Evolutionary conservation across 202 grass and related monocot species (phyloP).

Genomic region (Panicum hallii): DNA sequence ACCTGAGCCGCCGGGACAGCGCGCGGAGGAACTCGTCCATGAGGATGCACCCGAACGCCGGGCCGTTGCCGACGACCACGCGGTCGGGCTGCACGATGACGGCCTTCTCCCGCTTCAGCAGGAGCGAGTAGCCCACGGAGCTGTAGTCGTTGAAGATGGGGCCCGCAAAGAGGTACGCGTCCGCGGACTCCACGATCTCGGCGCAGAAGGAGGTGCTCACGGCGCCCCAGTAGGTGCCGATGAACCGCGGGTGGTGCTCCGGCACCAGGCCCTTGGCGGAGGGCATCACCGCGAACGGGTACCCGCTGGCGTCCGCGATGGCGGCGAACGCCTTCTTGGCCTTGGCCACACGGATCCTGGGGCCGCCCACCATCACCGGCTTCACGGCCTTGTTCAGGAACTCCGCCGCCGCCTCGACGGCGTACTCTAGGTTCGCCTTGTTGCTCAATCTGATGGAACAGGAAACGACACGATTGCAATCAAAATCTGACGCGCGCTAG

Average conservation of each 20-base stretch:
- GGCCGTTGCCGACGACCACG: constrained; percentile 53
- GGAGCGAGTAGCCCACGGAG: constrained; percentile 64
- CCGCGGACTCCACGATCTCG: constrained; percentile 66
- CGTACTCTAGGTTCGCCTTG: constrained; percentile 51
- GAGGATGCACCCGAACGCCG: constrained; percentile 64
- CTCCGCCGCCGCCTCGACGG: constrained; percentile 47
- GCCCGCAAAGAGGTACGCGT: constrained; percentile 62
- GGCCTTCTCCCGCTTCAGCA: constrained; percentile 63
- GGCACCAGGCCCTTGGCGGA: constrained; percentile 63
- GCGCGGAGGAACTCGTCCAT: constrained; percentile 59
- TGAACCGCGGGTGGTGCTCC: constrained; percentile 63
- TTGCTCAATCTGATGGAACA: constrained; percentile 53
- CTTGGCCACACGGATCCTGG: constrained; percentile 55
- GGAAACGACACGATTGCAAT: not conserved
- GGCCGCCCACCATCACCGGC: constrained; percentile 62
- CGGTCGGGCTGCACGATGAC: constrained; percentile 66
- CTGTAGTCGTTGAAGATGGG: constrained; percentile 70
- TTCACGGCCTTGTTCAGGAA: constrained; percentile 67
- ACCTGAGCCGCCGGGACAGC: constrained; percentile 38
- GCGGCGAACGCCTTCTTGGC: constrained; percentile 45
- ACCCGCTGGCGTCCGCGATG: constrained; percentile 51
- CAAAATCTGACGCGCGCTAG: not conserved
- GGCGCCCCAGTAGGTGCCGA: constrained; percentile 70
- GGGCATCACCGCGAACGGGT: constrained; percentile 57
- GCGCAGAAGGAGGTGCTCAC: constrained; percentile 67